These are phyloP conservation scores for Elongisporangium anandrum DNA, from an alignment of 352 stramenopile species.

Conservation along the genomic window DNA sequence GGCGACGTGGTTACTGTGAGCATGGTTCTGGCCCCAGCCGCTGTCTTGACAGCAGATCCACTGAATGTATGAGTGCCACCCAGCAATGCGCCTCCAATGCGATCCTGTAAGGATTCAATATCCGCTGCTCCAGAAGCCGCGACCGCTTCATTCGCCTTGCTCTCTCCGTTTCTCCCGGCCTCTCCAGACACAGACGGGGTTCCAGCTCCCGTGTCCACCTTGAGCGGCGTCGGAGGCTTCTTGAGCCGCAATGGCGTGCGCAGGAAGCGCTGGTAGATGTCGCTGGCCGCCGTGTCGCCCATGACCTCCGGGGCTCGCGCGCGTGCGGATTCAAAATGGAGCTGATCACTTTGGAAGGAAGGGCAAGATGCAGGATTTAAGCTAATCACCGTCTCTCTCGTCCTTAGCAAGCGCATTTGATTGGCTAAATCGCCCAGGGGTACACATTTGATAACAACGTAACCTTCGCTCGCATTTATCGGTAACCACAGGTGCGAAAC, in stretches of 20 bases:
- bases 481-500: background rate
- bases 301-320: constrained; percentile 8
- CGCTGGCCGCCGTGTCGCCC: constrained; percentile 19
- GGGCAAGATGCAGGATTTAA: background rate
- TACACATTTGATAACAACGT: too few species aligned
- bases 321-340: constrained; percentile 1
- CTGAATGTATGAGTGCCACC: background rate
- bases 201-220: background rate
- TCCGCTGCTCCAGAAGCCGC: background rate
- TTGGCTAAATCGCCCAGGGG: background rate
- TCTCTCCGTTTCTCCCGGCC: background rate
- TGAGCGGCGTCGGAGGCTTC: constrained; percentile 1
- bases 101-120: background rate
- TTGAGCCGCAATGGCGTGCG: constrained; percentile 42
- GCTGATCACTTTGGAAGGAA: constrained; percentile 5
- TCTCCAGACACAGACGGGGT: background rate
- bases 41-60: background rate
- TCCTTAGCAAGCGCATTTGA: background rate
- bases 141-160: background rate
- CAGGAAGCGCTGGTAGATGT: constrained; percentile 42
- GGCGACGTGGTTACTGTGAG: background rate
- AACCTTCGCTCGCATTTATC: background rate
- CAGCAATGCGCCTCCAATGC: background rate
- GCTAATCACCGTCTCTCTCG: background rate
- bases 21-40: background rate